Percentiles rank a stretch among this genome's conserved stretches.
Evolutionary conservation across 352 stramenopile genomes (phyloP).

Genomic region (Thraustochytrium striatum): DNA sequence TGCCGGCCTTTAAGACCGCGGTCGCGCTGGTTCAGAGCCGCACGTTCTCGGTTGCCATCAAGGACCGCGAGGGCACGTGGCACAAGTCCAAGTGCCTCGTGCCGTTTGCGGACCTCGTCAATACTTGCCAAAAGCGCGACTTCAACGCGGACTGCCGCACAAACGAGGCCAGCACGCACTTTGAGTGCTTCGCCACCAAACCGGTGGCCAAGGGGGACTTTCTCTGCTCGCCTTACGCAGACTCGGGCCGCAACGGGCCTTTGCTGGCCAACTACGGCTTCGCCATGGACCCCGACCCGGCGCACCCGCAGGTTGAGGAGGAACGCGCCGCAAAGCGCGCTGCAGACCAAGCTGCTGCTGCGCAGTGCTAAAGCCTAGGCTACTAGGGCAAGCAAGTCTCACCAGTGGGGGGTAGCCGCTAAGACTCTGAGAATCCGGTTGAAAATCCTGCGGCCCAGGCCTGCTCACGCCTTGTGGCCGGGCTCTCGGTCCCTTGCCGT

Average conservation of each 20-base stretch:
- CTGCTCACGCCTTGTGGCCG: too few relatives aligned
- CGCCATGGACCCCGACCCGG: neutral
- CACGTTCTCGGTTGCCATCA: neutral
- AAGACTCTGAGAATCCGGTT: too few relatives aligned
- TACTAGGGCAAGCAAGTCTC: neutral
- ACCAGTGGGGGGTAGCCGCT: too few relatives aligned
- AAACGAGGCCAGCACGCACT: neutral
- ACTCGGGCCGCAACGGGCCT: neutral
- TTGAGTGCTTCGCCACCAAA: constrained; percentile 36
- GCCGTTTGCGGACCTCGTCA: constrained; percentile 36
- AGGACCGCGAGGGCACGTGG: neutral
- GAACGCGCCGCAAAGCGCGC: neutral
- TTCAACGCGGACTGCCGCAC: constrained; percentile 28
- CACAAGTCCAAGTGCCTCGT: constrained; percentile 7
- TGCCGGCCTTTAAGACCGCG: neutral
- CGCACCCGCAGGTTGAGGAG: neutral
- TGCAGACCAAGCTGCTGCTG: neutral
- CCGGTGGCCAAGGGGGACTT: neutral
- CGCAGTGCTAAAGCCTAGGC: neutral
- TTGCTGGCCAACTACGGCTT: constrained; percentile 14
- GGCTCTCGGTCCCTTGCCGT: too few relatives aligned
- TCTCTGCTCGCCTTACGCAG: neutral
- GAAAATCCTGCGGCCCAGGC: too few relatives aligned
- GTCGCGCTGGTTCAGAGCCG: constrained; percentile 32
- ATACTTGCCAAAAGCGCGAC: neutral